phyloP scores from a whole-genome alignment of 768 basidiomycete genomes.

The Pisolithus marmoratus region DNA sequence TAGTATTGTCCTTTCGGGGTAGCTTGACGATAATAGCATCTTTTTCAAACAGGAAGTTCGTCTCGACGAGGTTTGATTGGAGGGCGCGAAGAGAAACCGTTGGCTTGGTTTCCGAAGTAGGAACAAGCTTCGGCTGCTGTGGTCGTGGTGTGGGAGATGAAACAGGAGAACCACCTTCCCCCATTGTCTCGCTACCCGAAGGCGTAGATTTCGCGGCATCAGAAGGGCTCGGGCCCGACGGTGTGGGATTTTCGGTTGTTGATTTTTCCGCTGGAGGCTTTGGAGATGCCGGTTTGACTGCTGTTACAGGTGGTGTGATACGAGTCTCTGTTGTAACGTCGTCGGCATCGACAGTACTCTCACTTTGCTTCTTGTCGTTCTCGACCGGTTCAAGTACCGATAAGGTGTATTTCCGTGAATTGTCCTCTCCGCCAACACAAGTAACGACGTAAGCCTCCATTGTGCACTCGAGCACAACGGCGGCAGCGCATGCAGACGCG shows the following conservation, averaged over 20 bases:
- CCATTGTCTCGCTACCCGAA: too few species aligned
- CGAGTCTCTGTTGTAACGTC: too few species aligned
- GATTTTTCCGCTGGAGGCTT: too few species aligned
- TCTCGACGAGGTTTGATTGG: slow-evolving; percentile 13
- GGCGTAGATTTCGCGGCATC: too few species aligned
- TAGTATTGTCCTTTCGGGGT: neutral
- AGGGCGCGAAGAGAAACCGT: neutral
- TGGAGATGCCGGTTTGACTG: too few species aligned
- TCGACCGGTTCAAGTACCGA: slow-evolving; percentile 9
- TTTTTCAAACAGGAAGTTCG: slow-evolving; percentile 19
- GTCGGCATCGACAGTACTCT: too few species aligned
- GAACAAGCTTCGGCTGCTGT: neutral
- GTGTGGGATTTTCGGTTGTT: too few species aligned
- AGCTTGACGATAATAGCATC: slow-evolving; percentile 13
- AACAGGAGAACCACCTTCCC: too few species aligned
- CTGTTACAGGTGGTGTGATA: too few species aligned
- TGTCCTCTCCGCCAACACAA: slow-evolving; percentile 3
- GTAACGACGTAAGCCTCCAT: slow-evolving; percentile 20
- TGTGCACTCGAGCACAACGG: slow-evolving; percentile 22
- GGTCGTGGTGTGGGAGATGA: too few species aligned
- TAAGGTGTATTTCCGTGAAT: slow-evolving; percentile 12
- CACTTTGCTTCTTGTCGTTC: neutral
- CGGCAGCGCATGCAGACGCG: slow-evolving; percentile 7
- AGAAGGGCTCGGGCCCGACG: too few species aligned
- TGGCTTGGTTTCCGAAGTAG: neutral